phyloP scores from a whole-genome alignment of 768 basidiomycete species.

The Auriculariales sp. region DNA sequence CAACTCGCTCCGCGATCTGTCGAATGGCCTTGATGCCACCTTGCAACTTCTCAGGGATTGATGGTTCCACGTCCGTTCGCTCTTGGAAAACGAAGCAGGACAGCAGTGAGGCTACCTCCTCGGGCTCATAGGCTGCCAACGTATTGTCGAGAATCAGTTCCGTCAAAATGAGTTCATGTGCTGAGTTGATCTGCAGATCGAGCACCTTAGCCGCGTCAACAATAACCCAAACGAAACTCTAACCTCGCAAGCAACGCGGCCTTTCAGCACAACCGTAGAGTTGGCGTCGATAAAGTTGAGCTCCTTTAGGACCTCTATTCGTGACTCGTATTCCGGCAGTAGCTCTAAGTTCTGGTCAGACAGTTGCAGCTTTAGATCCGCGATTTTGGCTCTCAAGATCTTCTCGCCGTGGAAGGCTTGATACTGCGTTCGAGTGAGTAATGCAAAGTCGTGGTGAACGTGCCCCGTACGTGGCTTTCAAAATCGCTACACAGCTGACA shows the following conservation, averaged over 20 bases:
- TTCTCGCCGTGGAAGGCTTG: slow-evolving; percentile 58
- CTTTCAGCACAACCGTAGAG: slow-evolving; percentile 88
- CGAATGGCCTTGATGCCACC: slow-evolving; percentile 68
- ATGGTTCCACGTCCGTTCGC: slow-evolving; percentile 83
- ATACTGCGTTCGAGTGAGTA: no score
- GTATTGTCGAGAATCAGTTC: slow-evolving; percentile 96
- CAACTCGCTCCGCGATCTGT: slow-evolving; percentile 64
- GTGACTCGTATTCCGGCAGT: slow-evolving; percentile 91
- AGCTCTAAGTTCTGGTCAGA: slow-evolving; percentile 96
- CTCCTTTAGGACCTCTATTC: slow-evolving; percentile 79
- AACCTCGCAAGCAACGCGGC: slow-evolving; percentile 96
- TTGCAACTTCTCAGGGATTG: slow-evolving; percentile 64
- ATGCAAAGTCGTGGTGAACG: neutral
- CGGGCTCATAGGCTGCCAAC: slow-evolving; percentile 77
- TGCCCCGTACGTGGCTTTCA: slow-evolving; percentile 50
- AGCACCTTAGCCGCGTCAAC: neutral
- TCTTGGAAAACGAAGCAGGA: slow-evolving; percentile 98
- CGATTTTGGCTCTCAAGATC: slow-evolving; percentile 58
- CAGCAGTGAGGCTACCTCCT: slow-evolving; percentile 90
- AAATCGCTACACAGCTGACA: slow-evolving; percentile 59
- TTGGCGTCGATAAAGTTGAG: slow-evolving; percentile 92
- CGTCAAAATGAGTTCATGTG: slow-evolving; percentile 90
- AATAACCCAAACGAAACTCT: slow-evolving; percentile 6
- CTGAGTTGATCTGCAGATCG: slow-evolving; percentile 79
- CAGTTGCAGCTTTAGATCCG: slow-evolving; percentile 63